Base-by-base conservation (phyloP, 1,284 basidiomycete genomes). In the Exobasidium rhododendri region DNA sequence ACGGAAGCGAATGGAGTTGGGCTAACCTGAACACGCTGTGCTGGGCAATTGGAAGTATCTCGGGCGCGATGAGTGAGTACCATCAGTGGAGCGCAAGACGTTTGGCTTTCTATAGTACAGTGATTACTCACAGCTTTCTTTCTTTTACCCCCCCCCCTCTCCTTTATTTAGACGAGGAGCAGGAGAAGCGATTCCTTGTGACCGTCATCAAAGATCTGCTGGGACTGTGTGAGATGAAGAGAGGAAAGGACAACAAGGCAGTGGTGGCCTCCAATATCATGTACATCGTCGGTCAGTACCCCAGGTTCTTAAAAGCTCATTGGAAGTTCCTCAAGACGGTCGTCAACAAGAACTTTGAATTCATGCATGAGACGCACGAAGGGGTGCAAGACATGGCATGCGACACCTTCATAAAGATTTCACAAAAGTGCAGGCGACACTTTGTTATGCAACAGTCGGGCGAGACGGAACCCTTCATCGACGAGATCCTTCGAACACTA, bases 301-400 rank as follows among this genome's bases (percentile, higher is more conserved):
- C 96, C 56, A 88, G 96, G 32, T 99, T 98, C 88, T 87, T 99
- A 77, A 98, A 98, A 81, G 96, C 96, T 24, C 96, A 99, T 81
- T 99, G 96, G 96, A 98, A 97, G 83, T 99, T 99, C 86, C 83
- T 99, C 80, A 99, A 99, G 85, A 98, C 96, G 2, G 96, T 99
- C 55, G 96, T 98, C 69, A 98, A 98, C 84, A 99, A 99, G 82
- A 85, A 98, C 20, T 99, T 99, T 81, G 96, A 99, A 81, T 99
- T 99, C 81, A 98, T 98, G 94, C 96, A 99, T 82, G 96, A 98
- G 83, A 97, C 92, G 0, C 96, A 99, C 78, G 96, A 99, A 83
- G 94, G 92, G 66, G 96, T 99, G 11, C 96, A 99, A 82, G 96
- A 99, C 82, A 99, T 99, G 96, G 96, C 96, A 53, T 99, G 96